A percentile compares a stretch with the other conserved stretches of the same genome.
Evolutionary conservation across 305 asterid species (phyloP).

Genomic region (Fraxinus angustifolia): DNA sequence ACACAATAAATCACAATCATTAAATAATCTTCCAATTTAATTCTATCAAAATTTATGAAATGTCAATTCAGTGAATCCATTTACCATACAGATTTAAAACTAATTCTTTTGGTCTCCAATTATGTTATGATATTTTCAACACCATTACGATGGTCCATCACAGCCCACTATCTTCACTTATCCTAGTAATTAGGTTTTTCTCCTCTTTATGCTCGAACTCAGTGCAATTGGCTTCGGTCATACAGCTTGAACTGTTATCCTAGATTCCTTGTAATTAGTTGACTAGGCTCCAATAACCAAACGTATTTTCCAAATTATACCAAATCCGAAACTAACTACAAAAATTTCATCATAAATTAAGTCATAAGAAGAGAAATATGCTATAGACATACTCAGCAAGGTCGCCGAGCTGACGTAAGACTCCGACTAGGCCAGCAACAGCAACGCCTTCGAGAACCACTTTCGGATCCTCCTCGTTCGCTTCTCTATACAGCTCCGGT

Average conservation of each 20-base stretch:
- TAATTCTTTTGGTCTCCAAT: neutral
- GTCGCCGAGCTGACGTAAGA: conserved; percentile 91
- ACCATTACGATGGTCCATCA: neutral
- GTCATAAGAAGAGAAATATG: neutral
- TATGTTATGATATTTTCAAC: neutral
- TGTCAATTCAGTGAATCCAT: neutral
- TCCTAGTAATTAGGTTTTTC: neutral
- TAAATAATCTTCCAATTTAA: neutral
- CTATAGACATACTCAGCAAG: conserved; percentile 61
- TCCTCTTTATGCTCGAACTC: neutral
- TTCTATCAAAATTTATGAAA: neutral
- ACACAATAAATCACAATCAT: neutral
- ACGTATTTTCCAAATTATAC: neutral
- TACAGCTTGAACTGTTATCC: neutral
- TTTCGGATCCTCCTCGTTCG: conserved; percentile 72
- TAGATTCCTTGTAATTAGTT: neutral
- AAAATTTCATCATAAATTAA: neutral
- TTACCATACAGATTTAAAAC: neutral
- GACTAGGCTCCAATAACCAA: neutral
- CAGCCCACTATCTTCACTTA: neutral
- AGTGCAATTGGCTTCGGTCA: neutral
- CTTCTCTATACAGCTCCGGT: conserved; percentile 56
- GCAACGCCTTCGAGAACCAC: conserved; percentile 64
- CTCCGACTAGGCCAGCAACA: conserved; percentile 83
- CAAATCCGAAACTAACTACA: neutral